These are phyloP conservation scores for Neurospora sp. DNA, from an alignment of 495 filamentous ascomycete genomes.

Conservation along the genomic window DNA sequence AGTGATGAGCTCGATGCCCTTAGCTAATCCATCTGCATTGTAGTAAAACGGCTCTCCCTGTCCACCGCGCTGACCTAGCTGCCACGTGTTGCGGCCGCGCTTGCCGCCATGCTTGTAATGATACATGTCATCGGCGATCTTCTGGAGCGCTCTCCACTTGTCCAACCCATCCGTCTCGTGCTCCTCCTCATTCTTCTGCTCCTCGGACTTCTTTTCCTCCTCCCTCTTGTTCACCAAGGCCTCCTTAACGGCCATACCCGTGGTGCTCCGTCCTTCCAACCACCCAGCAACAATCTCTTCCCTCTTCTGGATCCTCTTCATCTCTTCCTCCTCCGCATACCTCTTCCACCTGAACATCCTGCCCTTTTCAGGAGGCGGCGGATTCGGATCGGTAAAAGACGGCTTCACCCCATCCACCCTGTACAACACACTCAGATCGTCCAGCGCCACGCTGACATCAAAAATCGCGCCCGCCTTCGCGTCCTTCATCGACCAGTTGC, in stretches of 20 bases:
- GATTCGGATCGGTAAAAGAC: conserved; percentile 32
- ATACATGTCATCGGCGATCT: conserved; percentile 18
- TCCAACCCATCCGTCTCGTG: background rate
- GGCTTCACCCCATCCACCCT: conserved; percentile 26
- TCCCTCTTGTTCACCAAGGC: background rate
- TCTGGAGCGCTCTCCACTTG: conserved; percentile 1
- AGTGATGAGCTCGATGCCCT: conserved; percentile 40
- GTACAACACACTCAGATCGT: conserved; percentile 39
- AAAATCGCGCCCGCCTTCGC: conserved; percentile 39
- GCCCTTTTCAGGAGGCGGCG: conserved; percentile 13
- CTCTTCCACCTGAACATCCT: background rate
- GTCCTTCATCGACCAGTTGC: conserved; percentile 37
- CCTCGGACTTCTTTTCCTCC: background rate
- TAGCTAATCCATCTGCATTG: conserved; percentile 41
- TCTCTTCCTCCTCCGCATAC: conserved; percentile 16
- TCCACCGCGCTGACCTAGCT: conserved; percentile 43
- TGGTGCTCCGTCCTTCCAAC: background rate
- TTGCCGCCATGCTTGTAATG: conserved; percentile 28
- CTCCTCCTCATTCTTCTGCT: background rate
- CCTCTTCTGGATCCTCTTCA: background rate
- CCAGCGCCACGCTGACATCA: conserved; percentile 38
- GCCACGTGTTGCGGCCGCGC: conserved; percentile 50
- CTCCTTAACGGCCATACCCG: background rate
- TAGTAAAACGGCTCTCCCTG: conserved; percentile 51
- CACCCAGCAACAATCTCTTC: background rate